phyloP scores from a whole-genome alignment of 2,329 filamentous ascomycete species.

The Calonectria leucothoes region DNA sequence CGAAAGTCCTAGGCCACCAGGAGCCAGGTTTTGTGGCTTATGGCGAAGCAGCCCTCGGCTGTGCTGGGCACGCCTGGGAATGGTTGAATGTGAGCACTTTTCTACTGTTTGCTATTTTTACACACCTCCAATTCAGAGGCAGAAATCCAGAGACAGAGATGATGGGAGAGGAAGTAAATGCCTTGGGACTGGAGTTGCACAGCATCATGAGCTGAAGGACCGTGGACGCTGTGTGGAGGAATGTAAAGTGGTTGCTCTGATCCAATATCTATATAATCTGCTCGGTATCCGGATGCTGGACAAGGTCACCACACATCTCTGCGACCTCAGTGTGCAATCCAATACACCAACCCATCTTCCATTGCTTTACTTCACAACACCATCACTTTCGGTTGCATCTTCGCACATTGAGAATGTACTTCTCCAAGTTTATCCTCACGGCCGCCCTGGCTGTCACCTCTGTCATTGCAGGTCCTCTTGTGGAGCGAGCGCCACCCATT shows the following conservation, averaged over 20 bases:
- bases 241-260: too few species aligned
- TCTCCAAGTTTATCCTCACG: constrained; percentile 36
- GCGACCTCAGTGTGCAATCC: neutral
- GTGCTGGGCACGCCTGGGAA: neutral
- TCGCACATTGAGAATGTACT: constrained; percentile 30
- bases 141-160: neutral
- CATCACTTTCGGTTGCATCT: neutral
- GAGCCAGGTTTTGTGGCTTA: neutral
- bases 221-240: too few species aligned
- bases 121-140: neutral
- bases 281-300: neutral
- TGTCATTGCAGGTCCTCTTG: constrained; percentile 34
- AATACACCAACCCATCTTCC: neutral
- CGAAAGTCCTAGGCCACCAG: neutral
- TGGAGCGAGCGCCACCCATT: constrained; percentile 23
- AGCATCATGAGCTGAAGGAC: neutral
- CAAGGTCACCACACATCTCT: too few species aligned
- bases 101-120: constrained; percentile 22
- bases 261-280: neutral
- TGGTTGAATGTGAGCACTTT: neutral
- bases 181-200: constrained; percentile 1
- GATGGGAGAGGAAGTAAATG: neutral
- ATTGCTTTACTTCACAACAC: neutral
- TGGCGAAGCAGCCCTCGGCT: constrained; percentile 20
- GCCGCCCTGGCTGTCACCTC: constrained; percentile 32